A percentile compares a stretch with the other conserved stretches of the same genome.
Conservation (phyloP, 148 eudicot species). For the Rhododendron simsii region DNA sequence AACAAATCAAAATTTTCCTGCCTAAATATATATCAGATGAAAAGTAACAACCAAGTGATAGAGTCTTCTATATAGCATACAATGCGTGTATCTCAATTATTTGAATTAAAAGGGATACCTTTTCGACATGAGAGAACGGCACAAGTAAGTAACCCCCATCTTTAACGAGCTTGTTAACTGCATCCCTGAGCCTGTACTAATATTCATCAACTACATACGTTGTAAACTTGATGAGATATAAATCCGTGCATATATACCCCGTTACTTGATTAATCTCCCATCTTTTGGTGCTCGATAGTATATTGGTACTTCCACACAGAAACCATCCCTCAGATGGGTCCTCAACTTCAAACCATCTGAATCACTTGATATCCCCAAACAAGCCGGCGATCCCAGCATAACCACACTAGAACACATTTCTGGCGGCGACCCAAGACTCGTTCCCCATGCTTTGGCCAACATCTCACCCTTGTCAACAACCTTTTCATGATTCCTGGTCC, state of each 20-base stretch:
- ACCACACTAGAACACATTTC: conserved; percentile 85
- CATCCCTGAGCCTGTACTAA: conserved; percentile 67
- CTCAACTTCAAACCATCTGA: conserved; percentile 60
- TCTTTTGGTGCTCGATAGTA: conserved; percentile 58
- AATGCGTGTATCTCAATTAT: neutral
- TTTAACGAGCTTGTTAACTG: conserved; percentile 56
- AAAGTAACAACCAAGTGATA: neutral
- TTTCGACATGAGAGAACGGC: conserved; percentile 32
- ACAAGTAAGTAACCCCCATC: conserved; percentile 55
- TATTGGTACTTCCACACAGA: conserved; percentile 78
- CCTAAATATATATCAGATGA: neutral
- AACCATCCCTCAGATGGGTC: conserved; percentile 61
- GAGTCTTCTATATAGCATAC: neutral
- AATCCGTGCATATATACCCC: conserved; percentile 71
- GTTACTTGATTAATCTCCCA: conserved; percentile 54
- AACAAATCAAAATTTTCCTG: neutral
- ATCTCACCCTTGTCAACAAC: conserved; percentile 83
- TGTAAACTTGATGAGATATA: conserved; percentile 90
- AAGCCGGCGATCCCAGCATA: conserved; percentile 76
- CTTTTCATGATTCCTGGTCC: conserved; percentile 69
- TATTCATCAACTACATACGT: conserved; percentile 51
- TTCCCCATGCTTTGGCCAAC: conserved; percentile 80
- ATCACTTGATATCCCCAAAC: conserved; percentile 59
- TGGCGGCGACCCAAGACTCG: conserved; percentile 66
- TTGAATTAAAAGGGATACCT: conserved; percentile 33